Base-by-base conservation (phyloP, 2,329 filamentous ascomycete genomes). In the Myriosclerotinia curreyana region DNA sequence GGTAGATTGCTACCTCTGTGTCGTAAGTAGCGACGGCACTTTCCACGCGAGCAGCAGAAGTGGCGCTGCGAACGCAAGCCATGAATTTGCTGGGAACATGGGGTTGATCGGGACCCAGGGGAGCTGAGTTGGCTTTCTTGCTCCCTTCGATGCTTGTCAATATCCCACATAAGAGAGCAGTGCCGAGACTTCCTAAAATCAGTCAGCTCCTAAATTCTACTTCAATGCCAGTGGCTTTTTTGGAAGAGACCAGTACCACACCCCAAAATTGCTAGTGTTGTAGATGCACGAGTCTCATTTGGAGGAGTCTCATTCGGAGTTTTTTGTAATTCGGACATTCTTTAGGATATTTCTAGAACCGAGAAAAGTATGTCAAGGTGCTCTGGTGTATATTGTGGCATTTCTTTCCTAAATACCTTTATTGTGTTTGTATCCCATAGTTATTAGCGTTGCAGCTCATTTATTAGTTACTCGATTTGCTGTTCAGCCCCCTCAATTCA, bases 1-100 rank as follows among this genome's bases (percentile, higher is more conserved):
- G 89, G 89, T 9, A 89, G 88, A 0, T 76, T 91, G 1, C 88
- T 88, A 0, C 88, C 76, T 92, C 1, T 86, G 86, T 17, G 86
- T 86, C 31, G 85, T 90, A 58, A 80, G 81, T 5, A 80, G 86
- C 9, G 83, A 86, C 28, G 86, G 83, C n/a, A 81, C 88, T 67
- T 86, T 84, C 11, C 83, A 87, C 66, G 82, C 80, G 0, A 77
- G 78, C 1, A 70, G 75, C 74, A 89, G 89, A 77, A 78, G 76
- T 36, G 79, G 79, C 0, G 85, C 88, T 69, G 83, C 83, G 64
- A 17, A 0, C 59, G 14, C 59, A 62, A 62, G 59, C 59, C n/a
- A 62, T 62, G 59, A 62, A 62, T 17, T 55, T 54, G 20, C 25
- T 46, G 22, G 59, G 49, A 4, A 54, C 49, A 42, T 54, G 25